Evolutionary conservation across 257 asterid species (phyloP).

Genomic region (Voacanga thouarsii): DNA sequence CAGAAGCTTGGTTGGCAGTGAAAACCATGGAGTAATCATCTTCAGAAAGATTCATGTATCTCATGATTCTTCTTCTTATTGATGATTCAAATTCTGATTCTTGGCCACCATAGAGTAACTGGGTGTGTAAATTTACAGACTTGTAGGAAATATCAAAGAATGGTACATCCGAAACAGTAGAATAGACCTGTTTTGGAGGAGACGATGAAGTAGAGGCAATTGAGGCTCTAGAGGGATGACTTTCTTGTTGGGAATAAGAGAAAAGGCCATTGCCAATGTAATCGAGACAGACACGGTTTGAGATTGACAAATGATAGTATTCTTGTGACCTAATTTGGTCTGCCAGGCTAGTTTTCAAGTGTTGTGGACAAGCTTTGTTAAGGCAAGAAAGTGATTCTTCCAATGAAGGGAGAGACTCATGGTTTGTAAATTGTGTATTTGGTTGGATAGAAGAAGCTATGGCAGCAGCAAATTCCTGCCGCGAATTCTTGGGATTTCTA

Average conservation of each 20-base stretch:
- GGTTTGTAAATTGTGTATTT: constrained; percentile 58
- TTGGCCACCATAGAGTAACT: constrained; percentile 37
- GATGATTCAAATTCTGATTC: constrained; percentile 44
- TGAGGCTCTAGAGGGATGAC: constrained; percentile 14
- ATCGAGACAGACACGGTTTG: constrained; percentile 61
- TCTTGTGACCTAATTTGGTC: constrained; percentile 61
- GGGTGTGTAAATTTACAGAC: constrained; percentile 41
- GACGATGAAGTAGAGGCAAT: constrained; percentile 42
- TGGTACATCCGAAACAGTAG: constrained; percentile 14
- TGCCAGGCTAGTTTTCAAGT: constrained; percentile 35
- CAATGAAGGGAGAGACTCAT: constrained; percentile 62
- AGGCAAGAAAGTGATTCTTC: constrained; percentile 31
- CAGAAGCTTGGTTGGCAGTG: constrained; percentile 69
- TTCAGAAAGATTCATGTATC: constrained; percentile 60
- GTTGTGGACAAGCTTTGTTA: constrained; percentile 36
- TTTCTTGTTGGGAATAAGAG: constrained; percentile 51
- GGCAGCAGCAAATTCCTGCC: constrained; percentile 38
- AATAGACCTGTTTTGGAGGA: constrained; percentile 13
- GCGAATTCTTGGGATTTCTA: constrained; percentile 25
- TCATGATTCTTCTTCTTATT: constrained; percentile 49
- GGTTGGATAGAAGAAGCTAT: constrained; percentile 45
- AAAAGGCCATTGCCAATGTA: constrained; percentile 79
- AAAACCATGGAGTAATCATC: constrained; percentile 67
- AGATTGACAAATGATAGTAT: constrained; percentile 43
- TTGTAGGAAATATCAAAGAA: constrained; percentile 52